Conservation (phyloP, 2,329 filamentous ascomycete genomes). For the Aspergillus latus region DNA sequence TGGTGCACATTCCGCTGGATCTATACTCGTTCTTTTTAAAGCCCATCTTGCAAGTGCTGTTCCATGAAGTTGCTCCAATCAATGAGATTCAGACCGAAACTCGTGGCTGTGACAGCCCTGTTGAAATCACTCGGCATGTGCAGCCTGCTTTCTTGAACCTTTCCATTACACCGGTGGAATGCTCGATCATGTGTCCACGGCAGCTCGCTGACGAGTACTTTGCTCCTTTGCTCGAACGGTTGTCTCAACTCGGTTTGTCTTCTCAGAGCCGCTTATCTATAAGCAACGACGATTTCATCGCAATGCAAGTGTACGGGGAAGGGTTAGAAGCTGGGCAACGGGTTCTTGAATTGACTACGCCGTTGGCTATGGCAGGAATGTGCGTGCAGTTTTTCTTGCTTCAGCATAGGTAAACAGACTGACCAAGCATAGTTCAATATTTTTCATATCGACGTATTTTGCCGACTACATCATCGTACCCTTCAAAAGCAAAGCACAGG, state of each 20-base stretch:
- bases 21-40: constrained; percentile 78
- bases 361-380: constrained; percentile 87
- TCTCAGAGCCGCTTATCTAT: constrained; percentile 63
- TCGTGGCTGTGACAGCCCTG: constrained; percentile 28
- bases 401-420: background rate
- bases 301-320: constrained; percentile 85
- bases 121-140: constrained; percentile 42
- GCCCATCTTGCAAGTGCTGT: constrained; percentile 79
- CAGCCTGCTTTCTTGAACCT: constrained; percentile 86
- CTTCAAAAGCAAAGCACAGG: constrained; percentile 67
- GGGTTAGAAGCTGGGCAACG: constrained; percentile 88
- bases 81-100: constrained; percentile 44
- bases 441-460: constrained; percentile 98
- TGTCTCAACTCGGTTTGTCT: constrained; percentile 50
- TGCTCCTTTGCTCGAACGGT: constrained; percentile 63
- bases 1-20: constrained; percentile 85
- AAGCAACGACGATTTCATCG: constrained; percentile 79
- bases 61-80: constrained; percentile 55
- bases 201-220: constrained; percentile 74
- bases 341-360: constrained; percentile 87
- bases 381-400: constrained; percentile 38
- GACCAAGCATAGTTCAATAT: constrained; percentile 65
- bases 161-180: constrained; percentile 87
- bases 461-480: constrained; percentile 95
- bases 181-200: constrained; percentile 84